Evolutionary conservation across 371 early-diverging fungal species (phyloP), one percentile per base, ranked within the genome.

Genomic region (Rhizopus delemar): DNA sequence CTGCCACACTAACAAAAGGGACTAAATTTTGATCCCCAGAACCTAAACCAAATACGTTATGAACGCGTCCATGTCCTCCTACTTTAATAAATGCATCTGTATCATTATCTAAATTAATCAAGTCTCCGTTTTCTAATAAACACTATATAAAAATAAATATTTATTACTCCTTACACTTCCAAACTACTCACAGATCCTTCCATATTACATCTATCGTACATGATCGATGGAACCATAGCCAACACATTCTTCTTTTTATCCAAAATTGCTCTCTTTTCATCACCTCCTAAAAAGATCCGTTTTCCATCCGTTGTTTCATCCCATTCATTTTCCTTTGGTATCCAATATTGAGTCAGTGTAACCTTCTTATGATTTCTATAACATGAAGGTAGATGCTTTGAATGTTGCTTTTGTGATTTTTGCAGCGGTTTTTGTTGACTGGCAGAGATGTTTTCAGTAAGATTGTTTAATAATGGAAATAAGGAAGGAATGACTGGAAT

Each of bases 181-280:
- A 70, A 39, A 28, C 68, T 70, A 69, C 60, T 59, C 65, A 75
- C 75, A 5, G 69, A 71, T 32, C 74, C 74, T 56, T 76, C 77
- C 67, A 69, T 67, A 7, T 59, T 29, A 15, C 77, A 76, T 51
- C 67, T 70, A 11, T 58, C 36, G 11, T 56, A 57, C 57, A 70
- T 69, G 9, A 29, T 36, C 4, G 29, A 29, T 8, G 71, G 48
- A 1, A 71, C 67, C 11, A 12, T 16, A 4, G 70, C 72, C 1
- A 77, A 8, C 3, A 35, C 36, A 0, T 68, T 43, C 1, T 64
- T 62, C 8, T 53, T 28, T 8, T 13, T 32, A 41, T 58, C 60
- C 6, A 29, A 3, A 12, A 71, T 3, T 11, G 32, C 32, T 3
- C 48, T 49, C 35, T 55, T 56, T 4, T 29, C 22, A 8, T 46